A percentile compares a stretch with the other conserved stretches of the same genome.
Conservation (phyloP, 352 stramenopile species). For the Globisporangium emineosum region DNA sequence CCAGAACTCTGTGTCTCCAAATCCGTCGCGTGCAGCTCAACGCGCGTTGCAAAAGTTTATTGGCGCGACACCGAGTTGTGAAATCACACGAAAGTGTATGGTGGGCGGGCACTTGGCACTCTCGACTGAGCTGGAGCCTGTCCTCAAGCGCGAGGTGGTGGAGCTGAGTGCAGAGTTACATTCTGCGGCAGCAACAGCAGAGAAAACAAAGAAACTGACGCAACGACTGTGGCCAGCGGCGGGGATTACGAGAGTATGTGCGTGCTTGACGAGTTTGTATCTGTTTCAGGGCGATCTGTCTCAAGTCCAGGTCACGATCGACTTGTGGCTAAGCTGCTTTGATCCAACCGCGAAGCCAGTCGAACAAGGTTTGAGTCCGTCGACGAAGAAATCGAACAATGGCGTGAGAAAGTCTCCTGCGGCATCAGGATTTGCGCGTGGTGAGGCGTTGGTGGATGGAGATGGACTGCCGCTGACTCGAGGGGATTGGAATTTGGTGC, state of each 20-base stretch:
- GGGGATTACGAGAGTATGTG: constrained; percentile 77
- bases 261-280: constrained; percentile 71
- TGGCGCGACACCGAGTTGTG: constrained; percentile 63
- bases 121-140: constrained; percentile 60
- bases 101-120: constrained; percentile 60
- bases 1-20: constrained; percentile 49
- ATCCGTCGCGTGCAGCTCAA: constrained; percentile 44
- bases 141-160: constrained; percentile 59
- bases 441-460: constrained; percentile 71
- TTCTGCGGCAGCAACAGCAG: constrained; percentile 55
- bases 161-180: constrained; percentile 66
- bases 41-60: constrained; percentile 70
- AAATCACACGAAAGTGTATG: constrained; percentile 71
- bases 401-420: constrained; percentile 18
- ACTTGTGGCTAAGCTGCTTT: constrained; percentile 72
- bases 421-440: constrained; percentile 46
- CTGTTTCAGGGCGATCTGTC: constrained; percentile 67
- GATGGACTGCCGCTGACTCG: constrained; percentile 76
- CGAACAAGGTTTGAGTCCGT: constrained; percentile 29
- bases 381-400: constrained; percentile 23
- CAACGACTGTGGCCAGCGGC: constrained; percentile 71
- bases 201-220: constrained; percentile 57
- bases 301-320: constrained; percentile 49
- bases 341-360: constrained; percentile 60
- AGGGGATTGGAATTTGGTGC: constrained; percentile 81